Evolutionary conservation across 495 filamentous ascomycete species (phyloP).

Genomic region (Massariosphaeria phaeospora): DNA sequence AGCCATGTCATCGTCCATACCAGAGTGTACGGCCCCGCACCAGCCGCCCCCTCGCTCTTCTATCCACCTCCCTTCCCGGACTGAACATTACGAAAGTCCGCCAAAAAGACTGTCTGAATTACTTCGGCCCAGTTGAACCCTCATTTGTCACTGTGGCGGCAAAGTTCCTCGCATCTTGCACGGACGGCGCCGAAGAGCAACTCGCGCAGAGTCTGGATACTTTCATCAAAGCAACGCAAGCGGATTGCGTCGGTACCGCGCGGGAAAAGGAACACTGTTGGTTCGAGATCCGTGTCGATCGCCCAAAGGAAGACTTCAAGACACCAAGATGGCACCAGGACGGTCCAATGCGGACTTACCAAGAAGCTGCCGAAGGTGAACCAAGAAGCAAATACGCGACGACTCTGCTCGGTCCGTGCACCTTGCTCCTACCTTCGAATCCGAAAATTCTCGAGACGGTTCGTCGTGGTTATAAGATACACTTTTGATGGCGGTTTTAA

Average conservation of each 20-base stretch:
- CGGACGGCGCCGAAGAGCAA: not conserved
- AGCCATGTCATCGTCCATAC: too few relatives aligned
- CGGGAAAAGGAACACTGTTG: not conserved
- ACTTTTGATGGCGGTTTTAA: not conserved
- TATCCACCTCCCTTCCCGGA: too few relatives aligned
- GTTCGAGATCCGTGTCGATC: not conserved
- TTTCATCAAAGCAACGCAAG: not conserved
- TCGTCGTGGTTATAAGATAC: too few relatives aligned
- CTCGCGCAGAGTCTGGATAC: not conserved
- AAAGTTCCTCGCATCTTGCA: not conserved
- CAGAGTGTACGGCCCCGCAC: too few relatives aligned
- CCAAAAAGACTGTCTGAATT: too few relatives aligned
- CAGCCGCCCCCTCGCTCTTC: too few relatives aligned
- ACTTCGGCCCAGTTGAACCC: slow-evolving; percentile 1
- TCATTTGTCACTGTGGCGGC: not conserved
- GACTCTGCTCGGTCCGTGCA: not conserved
- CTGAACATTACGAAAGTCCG: too few relatives aligned
- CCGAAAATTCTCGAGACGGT: too few relatives aligned
- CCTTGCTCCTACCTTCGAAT: not conserved
- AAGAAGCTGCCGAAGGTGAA: not conserved
- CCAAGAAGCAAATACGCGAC: slow-evolving; percentile 1
- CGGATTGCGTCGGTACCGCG: not conserved
- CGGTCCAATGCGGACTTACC: not conserved
- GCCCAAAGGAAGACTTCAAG: not conserved
- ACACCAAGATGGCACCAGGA: slow-evolving; percentile 7